Conservation (phyloP, 1,284 basidiomycete species). For the Boletus subluridellus region DNA sequence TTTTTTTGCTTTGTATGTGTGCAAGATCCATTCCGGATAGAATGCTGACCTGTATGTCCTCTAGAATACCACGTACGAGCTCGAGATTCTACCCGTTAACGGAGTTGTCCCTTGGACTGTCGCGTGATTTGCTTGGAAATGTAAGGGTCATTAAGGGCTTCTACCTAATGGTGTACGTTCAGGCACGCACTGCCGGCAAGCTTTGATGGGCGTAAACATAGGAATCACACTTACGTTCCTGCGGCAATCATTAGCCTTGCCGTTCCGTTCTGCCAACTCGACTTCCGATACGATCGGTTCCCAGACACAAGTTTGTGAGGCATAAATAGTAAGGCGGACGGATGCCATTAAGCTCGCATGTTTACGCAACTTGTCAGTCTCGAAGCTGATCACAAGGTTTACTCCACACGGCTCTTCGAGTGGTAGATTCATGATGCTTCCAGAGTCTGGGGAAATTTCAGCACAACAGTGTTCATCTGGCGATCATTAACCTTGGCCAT, state of each 20-base stretch:
- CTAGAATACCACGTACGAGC: neutral
- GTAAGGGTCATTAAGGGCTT: too few species aligned
- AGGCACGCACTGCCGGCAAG: neutral
- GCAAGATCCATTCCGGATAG: neutral
- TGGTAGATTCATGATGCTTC: too few species aligned
- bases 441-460: too few species aligned
- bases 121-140: neutral
- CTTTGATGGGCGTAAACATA: neutral
- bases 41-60: neutral
- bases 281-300: neutral
- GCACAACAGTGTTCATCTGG: too few species aligned
- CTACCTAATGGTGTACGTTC: neutral
- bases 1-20: neutral
- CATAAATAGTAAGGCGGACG: too few species aligned
- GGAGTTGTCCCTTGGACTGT: neutral
- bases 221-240: neutral
- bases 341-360: neutral
- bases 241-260: neutral
- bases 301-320: neutral
- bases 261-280: neutral
- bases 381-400: neutral
- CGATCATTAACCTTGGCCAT: too few species aligned
- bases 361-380: neutral
- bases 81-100: neutral
- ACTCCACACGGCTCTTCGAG: neutral